Percentiles rank a stretch among this genome's conserved stretches.
Conservation (phyloP, 202 grass and related monocot genomes). For the Schoenoplectus triqueter region DNA sequence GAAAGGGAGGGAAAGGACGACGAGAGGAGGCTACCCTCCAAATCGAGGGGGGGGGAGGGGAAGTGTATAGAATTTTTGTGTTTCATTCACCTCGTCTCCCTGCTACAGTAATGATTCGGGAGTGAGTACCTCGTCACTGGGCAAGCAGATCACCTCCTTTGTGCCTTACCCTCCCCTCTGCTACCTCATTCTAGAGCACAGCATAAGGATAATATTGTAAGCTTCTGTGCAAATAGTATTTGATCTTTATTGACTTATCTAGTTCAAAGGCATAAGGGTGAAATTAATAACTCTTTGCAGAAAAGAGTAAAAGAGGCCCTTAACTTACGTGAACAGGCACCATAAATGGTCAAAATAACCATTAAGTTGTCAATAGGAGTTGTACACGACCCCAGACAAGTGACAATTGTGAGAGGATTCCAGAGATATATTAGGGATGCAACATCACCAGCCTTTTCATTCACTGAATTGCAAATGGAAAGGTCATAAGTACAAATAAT, state of each 20-base stretch:
- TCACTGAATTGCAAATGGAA: conserved; percentile 18
- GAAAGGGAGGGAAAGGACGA: too few relatives aligned
- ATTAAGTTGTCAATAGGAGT: conserved; percentile 96
- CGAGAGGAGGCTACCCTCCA: too few relatives aligned
- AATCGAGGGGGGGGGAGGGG: too few relatives aligned
- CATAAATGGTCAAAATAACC: conserved; percentile 80
- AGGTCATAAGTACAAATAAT: background rate
- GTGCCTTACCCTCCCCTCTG: too few relatives aligned
- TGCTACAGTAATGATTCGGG: too few relatives aligned
- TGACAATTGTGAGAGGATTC: conserved; percentile 92
- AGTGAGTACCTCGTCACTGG: too few relatives aligned
- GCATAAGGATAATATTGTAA: background rate
- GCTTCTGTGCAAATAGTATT: background rate
- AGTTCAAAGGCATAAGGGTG: conserved; percentile 1
- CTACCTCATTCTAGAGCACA: too few relatives aligned
- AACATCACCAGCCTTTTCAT: conserved; percentile 62
- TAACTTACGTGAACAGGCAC: conserved; percentile 83
- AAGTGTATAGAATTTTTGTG: too few relatives aligned
- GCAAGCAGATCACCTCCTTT: too few relatives aligned
- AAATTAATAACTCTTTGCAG: background rate
- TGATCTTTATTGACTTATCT: background rate
- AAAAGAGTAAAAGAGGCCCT: background rate
- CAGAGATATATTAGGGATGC: conserved; percentile 95
- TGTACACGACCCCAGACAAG: conserved; percentile 85
- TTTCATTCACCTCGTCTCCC: too few relatives aligned